A percentile compares a stretch with the other conserved stretches of the same genome.
These are phyloP conservation scores for Fusarium nelsonii DNA, from an alignment of 2,329 filamentous ascomycete species.

Conservation along the genomic window DNA sequence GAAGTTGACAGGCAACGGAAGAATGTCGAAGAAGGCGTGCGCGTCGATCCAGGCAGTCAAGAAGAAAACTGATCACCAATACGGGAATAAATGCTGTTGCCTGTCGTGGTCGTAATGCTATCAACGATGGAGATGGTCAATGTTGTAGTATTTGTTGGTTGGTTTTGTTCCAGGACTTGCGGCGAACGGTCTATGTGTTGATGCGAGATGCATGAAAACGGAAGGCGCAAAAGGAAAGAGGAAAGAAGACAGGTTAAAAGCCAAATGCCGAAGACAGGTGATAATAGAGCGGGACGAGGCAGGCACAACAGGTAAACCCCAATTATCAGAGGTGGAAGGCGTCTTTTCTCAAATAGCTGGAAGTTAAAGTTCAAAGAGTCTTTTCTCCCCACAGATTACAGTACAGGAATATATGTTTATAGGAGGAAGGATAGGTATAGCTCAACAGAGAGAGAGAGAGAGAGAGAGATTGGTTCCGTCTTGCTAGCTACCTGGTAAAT, in stretches of 20 bases:
- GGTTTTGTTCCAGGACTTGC: background rate
- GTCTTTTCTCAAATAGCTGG: background rate
- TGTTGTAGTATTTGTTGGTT: conserved; percentile 3
- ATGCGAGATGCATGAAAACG: background rate
- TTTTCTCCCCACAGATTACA: conserved; percentile 2
- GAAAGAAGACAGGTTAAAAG: background rate
- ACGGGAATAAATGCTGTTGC: conserved; percentile 29
- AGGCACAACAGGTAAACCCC: background rate
- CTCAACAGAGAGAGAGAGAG: background rate
- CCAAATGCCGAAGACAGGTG: background rate
- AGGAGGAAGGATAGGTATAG: background rate
- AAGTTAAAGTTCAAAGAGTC: conserved; percentile 1
- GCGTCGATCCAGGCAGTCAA: conserved; percentile 22
- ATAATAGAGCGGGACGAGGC: background rate
- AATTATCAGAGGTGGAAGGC: too few relatives aligned
- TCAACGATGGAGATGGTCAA: conserved; percentile 21
- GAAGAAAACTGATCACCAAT: background rate
- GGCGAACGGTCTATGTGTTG: background rate
- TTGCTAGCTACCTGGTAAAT: background rate
- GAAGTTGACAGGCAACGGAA: conserved; percentile 2
- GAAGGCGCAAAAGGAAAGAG: background rate
- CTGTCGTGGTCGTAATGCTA: conserved; percentile 31
- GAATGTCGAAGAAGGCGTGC: conserved; percentile 3
- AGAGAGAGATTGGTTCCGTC: background rate
- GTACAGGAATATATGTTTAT: background rate